Evolutionary conservation across 169 alveolate species (phyloP), one percentile per base, ranked within the genome.

Genomic region (Pseudocohnilembus persalinus): DNA sequence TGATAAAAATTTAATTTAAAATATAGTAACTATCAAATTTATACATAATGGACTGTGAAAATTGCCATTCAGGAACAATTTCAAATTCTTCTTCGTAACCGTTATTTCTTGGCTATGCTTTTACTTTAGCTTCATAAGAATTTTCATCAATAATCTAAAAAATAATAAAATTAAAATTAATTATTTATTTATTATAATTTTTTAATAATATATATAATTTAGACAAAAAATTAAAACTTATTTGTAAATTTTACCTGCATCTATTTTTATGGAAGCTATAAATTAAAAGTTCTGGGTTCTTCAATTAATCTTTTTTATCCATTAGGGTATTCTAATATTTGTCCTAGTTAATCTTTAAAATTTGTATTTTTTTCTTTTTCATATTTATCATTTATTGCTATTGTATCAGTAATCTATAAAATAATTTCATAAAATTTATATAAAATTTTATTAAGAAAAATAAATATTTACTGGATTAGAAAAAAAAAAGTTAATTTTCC

Each of bases 401-500:
- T 49, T 11, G 20, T 49, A 11, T 49, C 20, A 49, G 4, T 20
- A 20, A 49, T 20, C 68, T 49, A 11, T 49, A 11, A 49, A 20
- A 11, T 11, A 20, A 49, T 4, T 49, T 49, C 4, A 49, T 4
- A 49, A 49, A 49, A 49, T 49, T 4, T 49, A 49, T 4, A 49
- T 20, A 49, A 49, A 49, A 49, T 49, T 11, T 11, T 11, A 11
- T 49, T 11, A 49, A 11, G 4, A 11, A 49, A 49, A 49, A 11
- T 49, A 20, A 49, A 49, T 49, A 49, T 49, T 49, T 49, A 82
- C 35, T 16, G 83, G 83, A 65, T 84, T 77, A 34, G 92, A 84
- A 76, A 91, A 91, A 77, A 91, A 91, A 76, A 88, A 91, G 76
- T 35, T 32, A 11, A 91, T 85, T 49, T 88, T 84, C 30, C 78